Percentiles rank a stretch among this genome's conserved stretches.
Conservation (phyloP, 2,329 filamentous ascomycete genomes). For the Claviceps humidiphila region DNA sequence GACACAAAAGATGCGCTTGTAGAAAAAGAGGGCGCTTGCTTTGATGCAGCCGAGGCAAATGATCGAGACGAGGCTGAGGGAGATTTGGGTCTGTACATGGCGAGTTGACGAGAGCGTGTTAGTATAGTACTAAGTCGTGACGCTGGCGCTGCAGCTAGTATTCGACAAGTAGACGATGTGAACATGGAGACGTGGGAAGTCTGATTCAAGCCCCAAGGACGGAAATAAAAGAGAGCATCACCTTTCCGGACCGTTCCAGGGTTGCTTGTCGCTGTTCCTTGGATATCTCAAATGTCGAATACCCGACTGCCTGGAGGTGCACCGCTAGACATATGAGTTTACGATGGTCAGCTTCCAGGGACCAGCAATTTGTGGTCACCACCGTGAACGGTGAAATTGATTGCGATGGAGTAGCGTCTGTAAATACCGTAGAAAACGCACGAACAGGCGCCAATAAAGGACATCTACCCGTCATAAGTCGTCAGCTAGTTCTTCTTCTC, state of each 20-base stretch:
- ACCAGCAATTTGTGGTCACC: no score
- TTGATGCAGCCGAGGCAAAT: constrained; percentile 8
- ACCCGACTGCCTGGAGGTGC: background rate
- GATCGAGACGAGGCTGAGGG: constrained; percentile 4
- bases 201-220: no score
- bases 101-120: background rate
- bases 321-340: background rate
- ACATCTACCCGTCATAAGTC: background rate
- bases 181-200: no score
- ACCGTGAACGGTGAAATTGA: background rate
- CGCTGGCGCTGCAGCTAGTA: no score
- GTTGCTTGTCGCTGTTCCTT: background rate
- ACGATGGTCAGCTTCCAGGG: no score
- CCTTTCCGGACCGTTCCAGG: background rate
- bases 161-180: no score
- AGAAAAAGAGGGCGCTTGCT: constrained; percentile 11
- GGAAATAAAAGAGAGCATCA: background rate
- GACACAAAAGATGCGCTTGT: constrained; percentile 11
- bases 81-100: constrained; percentile 5
- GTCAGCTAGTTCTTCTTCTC: background rate
- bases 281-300: background rate
- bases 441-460: background rate
- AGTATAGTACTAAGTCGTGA: background rate
- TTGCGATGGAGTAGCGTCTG: background rate
- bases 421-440: background rate